Evolutionary conservation across 305 asterid genomes (phyloP).

Genomic region (Fraxinus paxiana): DNA sequence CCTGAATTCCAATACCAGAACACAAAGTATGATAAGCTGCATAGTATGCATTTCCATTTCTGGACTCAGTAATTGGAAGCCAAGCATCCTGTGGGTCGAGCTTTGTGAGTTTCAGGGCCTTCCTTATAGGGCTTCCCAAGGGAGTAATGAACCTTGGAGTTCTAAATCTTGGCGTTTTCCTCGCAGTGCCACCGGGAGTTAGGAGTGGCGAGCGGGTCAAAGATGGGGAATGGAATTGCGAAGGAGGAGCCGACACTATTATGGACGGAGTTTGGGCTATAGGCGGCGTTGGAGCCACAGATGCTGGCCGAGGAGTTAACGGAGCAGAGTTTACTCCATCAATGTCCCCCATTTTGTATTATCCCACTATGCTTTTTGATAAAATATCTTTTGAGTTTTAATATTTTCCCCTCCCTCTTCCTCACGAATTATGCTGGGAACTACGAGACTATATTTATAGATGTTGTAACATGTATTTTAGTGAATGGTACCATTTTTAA

Average conservation of each 20-base stretch:
- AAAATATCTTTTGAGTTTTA: not conserved
- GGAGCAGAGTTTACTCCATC: conserved; percentile 26
- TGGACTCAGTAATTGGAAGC: conserved; percentile 92
- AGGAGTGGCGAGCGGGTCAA: conserved; percentile 46
- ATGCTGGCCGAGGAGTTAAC: conserved; percentile 27
- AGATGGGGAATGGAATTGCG: conserved; percentile 48
- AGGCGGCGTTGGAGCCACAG: conserved; percentile 32
- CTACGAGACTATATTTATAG: not conserved
- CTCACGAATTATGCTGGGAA: not conserved
- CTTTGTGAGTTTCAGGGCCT: conserved; percentile 58
- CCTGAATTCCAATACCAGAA: conserved; percentile 84
- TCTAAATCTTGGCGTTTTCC: conserved; percentile 11
- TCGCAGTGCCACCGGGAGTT: conserved; percentile 4
- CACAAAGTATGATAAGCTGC: conserved; percentile 84
- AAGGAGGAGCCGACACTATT: conserved; percentile 43
- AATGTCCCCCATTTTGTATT: not conserved
- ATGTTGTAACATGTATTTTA: not conserved
- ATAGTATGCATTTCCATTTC: conserved; percentile 71
- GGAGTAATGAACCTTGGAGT: conserved; percentile 49
- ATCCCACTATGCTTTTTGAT: not conserved
- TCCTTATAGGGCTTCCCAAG: conserved; percentile 75
- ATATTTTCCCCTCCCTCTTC: not conserved
- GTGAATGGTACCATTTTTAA: not conserved
- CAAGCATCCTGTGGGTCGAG: conserved; percentile 76
- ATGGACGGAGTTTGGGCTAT: not conserved